A percentile compares a stretch with the other conserved stretches of the same genome.
Evolutionary conservation across 1,284 basidiomycete genomes (phyloP).

Genomic region (Pulveroboletus sp.): DNA sequence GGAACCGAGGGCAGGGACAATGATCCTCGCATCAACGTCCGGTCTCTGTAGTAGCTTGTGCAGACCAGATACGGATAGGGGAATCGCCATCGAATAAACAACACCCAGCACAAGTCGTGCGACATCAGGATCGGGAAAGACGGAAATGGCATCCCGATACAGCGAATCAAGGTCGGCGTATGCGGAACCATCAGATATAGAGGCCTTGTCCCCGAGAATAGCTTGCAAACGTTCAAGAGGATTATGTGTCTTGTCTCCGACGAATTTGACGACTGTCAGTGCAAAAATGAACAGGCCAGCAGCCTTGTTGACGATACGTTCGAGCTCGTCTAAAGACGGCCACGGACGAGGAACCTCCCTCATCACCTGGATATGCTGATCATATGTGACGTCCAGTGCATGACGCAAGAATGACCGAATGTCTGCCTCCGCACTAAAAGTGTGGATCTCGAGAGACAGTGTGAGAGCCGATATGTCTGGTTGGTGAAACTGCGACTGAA

Average conservation of each 20-base stretch:
- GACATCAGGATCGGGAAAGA: slow-evolving; percentile 9
- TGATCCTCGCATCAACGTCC: slow-evolving; percentile 17
- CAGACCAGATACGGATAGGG: slow-evolving; percentile 10
- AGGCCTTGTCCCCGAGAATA: slow-evolving; percentile 9
- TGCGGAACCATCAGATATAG: not conserved
- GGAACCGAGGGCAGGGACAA: slow-evolving; percentile 17
- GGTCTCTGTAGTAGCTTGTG: slow-evolving; percentile 11
- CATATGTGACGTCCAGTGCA: slow-evolving; percentile 1
- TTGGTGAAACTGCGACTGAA: slow-evolving; percentile 12
- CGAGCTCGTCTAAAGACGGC: slow-evolving; percentile 19
- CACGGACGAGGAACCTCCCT: slow-evolving; percentile 2
- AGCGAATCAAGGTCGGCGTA: slow-evolving; percentile 18
- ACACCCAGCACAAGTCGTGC: slow-evolving; percentile 18
- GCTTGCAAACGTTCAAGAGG: slow-evolving; percentile 14
- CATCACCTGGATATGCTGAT: slow-evolving; percentile 13
- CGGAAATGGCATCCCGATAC: slow-evolving; percentile 16
- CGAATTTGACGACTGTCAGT: slow-evolving; percentile 27
- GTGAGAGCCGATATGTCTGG: slow-evolving; percentile 8
- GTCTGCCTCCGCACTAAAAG: slow-evolving; percentile 19
- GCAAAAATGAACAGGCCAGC: slow-evolving; percentile 30
- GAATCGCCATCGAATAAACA: slow-evolving; percentile 13
- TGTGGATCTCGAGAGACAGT: slow-evolving; percentile 13
- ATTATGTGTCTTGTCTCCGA: slow-evolving; percentile 17
- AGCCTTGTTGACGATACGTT: slow-evolving; percentile 17
- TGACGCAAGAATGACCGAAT: slow-evolving; percentile 19